Evolutionary conservation across 495 filamentous ascomycete species (phyloP).

Genomic region (Penicillium odoratum): DNA sequence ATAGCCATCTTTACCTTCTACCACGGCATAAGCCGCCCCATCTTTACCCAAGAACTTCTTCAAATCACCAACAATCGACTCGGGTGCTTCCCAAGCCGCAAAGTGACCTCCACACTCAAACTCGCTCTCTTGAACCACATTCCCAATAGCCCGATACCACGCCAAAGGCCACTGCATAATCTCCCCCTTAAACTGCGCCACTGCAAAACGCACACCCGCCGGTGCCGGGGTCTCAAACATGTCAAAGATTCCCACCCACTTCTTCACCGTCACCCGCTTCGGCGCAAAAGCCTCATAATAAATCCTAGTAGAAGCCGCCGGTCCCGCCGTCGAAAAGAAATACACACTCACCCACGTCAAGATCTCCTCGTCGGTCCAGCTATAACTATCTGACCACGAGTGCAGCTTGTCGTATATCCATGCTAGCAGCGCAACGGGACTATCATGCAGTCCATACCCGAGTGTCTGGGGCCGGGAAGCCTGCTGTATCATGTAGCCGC

Average conservation of each 20-base stretch:
- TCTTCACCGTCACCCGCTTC: conserved; percentile 16
- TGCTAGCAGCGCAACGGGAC: conserved; percentile 50
- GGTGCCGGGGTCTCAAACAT: conserved; percentile 19
- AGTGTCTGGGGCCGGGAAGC: conserved; percentile 51
- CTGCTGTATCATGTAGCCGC: conserved; percentile 48
- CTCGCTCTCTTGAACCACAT: conserved; percentile 42
- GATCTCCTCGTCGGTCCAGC: conserved; percentile 57
- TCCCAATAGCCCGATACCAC: conserved; percentile 43
- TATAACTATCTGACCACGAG: conserved; percentile 49
- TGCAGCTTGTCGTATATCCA: conserved; percentile 60
- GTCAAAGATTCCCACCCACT: conserved; percentile 19
- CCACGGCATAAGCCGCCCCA: conserved; percentile 41
- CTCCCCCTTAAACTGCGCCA: conserved; percentile 48
- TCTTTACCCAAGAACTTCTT: conserved; percentile 44
- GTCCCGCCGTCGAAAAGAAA: conserved; percentile 51
- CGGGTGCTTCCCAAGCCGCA: conserved; percentile 51
- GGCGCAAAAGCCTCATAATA: conserved; percentile 48
- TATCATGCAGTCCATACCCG: conserved; percentile 50
- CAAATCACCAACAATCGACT: conserved; percentile 42
- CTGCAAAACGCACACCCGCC: conserved; percentile 37
- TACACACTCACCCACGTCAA: conserved; percentile 57
- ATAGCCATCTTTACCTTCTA: conserved; percentile 38
- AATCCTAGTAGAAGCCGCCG: conserved; percentile 48
- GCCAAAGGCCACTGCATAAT: conserved; percentile 38
- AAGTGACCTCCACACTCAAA: conserved; percentile 52